Evolutionary conservation across 2,329 filamentous ascomycete genomes (phyloP), one percentile per base, ranked within the genome.

Genomic region (Aureobasidium uvarum): DNA sequence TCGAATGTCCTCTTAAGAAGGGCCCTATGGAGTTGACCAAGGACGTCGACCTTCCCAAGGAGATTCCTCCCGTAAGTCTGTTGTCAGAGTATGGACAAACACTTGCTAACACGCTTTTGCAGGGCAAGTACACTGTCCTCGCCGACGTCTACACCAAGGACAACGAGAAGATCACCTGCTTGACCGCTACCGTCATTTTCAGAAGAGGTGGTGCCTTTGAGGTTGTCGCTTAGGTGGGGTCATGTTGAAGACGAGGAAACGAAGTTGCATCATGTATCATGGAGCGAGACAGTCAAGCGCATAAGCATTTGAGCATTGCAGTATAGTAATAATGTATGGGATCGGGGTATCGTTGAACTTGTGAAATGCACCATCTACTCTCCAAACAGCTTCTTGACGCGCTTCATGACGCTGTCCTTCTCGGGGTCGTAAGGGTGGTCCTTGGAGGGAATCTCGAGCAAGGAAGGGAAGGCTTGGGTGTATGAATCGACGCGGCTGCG

Each of bases 371-470:
- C 13, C 36, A 36, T 46, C 58, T 70, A 93, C 81, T 93, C 87
- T 70, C 87, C 87, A 78, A 89, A 89, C 69, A 91, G 74, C 73
- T 88, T 86, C 76, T 86, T 82, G 69, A 99, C 95, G 70, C 95
- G 85, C 80, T 93, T 90, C 79, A 99, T 78, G 50, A 99, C 94
- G 75, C 94, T 98, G 78, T 99, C 95, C 83, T 99, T 99, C 80
- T 99, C 95, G 0, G 95, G 95, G 73, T 99, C 94, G 75, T 99
- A 99, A 2, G 95, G 95, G 77, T 99, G 95, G 77, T 99, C 95
- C 83, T 99, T 99, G 80, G 92, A 96, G 28, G 95, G 95, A 67
- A 99, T 98, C 79, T 99, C 95, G 66, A 99, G 86, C 64, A 99
- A 85, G 25, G 92, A 89, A n/a, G 95, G 95, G 79, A 99, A 99